Conservation (phyloP, 176 grass and related monocot genomes). For the Areca catechu region DNA sequence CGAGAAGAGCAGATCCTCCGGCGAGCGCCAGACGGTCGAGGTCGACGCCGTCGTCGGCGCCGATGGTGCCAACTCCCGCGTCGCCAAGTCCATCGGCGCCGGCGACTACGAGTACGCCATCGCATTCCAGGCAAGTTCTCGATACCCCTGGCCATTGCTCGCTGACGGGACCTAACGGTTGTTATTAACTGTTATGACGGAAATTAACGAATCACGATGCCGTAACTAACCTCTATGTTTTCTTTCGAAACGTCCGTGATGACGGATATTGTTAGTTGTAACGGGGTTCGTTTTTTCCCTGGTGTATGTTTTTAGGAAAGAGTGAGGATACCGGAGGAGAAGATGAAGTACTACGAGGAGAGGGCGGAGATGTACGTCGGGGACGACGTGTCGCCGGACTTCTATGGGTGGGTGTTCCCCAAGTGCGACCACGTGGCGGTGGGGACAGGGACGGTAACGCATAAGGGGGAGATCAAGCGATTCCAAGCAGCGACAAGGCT, state of each 20-base stretch:
- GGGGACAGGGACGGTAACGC: conserved; percentile 91
- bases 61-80: conserved; percentile 91
- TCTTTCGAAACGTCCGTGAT: too few species aligned
- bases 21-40: conserved; percentile 58
- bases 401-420: conserved; percentile 99
- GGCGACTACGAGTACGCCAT: conserved; percentile 98
- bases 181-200: too few species aligned
- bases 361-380: conserved; percentile 98
- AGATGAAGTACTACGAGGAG: conserved; percentile 96
- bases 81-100: conserved; percentile 88
- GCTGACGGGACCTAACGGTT: too few species aligned
- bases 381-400: conserved; percentile 94
- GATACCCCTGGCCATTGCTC: too few species aligned
- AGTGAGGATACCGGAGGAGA: conserved; percentile 73
- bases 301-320: conserved; percentile 27
- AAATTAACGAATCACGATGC: too few species aligned
- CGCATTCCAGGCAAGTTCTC: conserved; percentile 47
- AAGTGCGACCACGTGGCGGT: conserved; percentile 98
- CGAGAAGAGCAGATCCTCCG: conserved; percentile 37
- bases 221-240: too few species aligned
- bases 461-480: conserved; percentile 94
- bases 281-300: too few species aligned
- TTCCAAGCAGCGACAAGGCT: conserved; percentile 94
- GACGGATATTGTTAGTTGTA: too few species aligned
- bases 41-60: conserved; percentile 91